phyloP scores from a whole-genome alignment of 2,329 filamentous ascomycete genomes.

The Leptographium galeiforme region DNA sequence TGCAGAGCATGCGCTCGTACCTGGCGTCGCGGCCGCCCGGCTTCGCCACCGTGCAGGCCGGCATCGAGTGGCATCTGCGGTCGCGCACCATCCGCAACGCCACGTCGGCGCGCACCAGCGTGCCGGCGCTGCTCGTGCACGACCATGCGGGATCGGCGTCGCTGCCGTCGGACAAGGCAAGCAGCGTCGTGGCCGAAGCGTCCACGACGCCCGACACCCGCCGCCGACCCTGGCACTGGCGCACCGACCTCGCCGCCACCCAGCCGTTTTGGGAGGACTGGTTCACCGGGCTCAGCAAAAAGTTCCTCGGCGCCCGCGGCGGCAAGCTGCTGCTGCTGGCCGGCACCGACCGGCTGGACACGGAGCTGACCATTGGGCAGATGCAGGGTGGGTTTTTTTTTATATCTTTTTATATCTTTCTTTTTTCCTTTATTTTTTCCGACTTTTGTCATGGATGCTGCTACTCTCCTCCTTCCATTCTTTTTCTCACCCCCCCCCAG shows the following conservation, averaged over 20 bases:
- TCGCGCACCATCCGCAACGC: constrained; percentile 76
- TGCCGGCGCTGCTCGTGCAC: constrained; percentile 60
- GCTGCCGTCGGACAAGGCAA: no score
- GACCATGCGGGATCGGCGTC: no score
- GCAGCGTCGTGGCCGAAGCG: no score
- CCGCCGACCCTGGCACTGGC: constrained; percentile 59
- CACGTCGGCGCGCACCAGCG: constrained; percentile 72
- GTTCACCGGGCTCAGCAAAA: constrained; percentile 78
- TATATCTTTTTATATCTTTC: background rate
- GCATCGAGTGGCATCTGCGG: constrained; percentile 87
- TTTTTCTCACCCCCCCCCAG: constrained; percentile 21
- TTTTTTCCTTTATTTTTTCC: background rate
- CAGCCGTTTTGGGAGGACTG: constrained; percentile 90
- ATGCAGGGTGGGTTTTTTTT: constrained; percentile 62
- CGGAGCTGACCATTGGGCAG: constrained; percentile 85
- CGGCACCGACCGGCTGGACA: constrained; percentile 81
- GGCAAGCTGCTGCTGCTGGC: constrained; percentile 78
- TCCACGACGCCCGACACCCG: background rate
- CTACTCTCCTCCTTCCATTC: background rate
- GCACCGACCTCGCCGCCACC: constrained; percentile 70
- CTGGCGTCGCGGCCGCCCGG: constrained; percentile 65
- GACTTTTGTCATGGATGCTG: no score
- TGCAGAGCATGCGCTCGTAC: constrained; percentile 89
- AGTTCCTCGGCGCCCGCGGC: constrained; percentile 69
- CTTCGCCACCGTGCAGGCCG: constrained; percentile 65